phyloP scores from a whole-genome alignment of 306 rosid genomes.

The Sphenostylis stenocarpa region DNA sequence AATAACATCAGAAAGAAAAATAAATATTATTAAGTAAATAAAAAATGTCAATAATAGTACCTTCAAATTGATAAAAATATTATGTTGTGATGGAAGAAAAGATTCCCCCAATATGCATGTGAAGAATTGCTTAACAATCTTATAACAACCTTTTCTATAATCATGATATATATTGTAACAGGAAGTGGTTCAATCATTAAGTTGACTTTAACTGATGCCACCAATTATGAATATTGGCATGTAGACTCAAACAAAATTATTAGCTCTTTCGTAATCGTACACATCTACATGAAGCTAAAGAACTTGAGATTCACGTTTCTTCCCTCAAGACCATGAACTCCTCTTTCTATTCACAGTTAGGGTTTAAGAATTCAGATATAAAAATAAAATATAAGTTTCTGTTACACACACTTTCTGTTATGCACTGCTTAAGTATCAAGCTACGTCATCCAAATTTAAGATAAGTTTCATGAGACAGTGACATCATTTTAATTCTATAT shows the following conservation, averaged over 20 bases:
- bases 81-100: neutral
- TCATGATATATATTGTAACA: neutral
- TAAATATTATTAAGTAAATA: neutral
- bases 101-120: neutral
- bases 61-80: neutral
- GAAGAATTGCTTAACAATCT: neutral
- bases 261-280: neutral
- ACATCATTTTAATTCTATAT: neutral
- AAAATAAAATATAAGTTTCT: too few species aligned
- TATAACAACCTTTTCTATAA: neutral
- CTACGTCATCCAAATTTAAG: neutral
- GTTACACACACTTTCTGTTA: neutral
- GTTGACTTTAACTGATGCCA: neutral
- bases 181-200: slow-evolving; percentile 8
- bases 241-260: neutral
- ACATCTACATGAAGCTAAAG: neutral
- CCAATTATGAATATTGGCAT: neutral
- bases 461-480: neutral
- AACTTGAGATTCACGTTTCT: neutral
- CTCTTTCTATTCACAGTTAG: too few species aligned
- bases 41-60: neutral
- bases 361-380: too few species aligned
- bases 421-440: neutral
- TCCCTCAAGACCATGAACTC: neutral
- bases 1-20: neutral